These are phyloP conservation scores for Trichosanthes cucumerina DNA, from an alignment of 306 rosid genomes.

Conservation along the genomic window DNA sequence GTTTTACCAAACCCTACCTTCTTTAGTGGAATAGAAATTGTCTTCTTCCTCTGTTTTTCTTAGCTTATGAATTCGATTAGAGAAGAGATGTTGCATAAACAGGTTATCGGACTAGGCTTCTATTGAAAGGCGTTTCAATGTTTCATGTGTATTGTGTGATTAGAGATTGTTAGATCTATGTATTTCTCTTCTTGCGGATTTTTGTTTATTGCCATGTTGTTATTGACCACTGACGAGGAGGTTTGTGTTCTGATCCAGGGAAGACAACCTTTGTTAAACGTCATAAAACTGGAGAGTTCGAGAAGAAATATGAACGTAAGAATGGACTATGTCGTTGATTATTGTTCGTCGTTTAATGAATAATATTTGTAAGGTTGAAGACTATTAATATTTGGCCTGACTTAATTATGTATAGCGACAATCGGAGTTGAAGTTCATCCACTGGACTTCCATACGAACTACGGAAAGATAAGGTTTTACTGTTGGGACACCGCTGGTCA, in stretches of 20 bases:
- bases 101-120: background rate
- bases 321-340: background rate
- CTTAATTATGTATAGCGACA: constrained; percentile 14
- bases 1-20: background rate
- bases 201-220: background rate
- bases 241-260: constrained; percentile 2
- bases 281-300: constrained; percentile 25
- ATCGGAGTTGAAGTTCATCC: constrained; percentile 28
- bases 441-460: constrained; percentile 20
- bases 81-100: background rate
- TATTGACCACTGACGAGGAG: background rate
- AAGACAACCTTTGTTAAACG: constrained; percentile 25
- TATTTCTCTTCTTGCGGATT: background rate
- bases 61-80: background rate
- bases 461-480: constrained; percentile 19
- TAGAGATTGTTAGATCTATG: constrained; percentile 4
- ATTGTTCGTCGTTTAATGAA: background rate
- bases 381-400: background rate
- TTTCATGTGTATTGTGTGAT: background rate
- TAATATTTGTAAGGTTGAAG: background rate
- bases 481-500: constrained; percentile 28
- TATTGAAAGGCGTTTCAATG: background rate
- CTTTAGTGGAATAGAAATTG: background rate
- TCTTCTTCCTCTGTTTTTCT: background rate
- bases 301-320: constrained; percentile 25